Evolutionary conservation across 2,329 filamentous ascomycete genomes (phyloP).

Genomic region (Incumbomyces lentus): DNA sequence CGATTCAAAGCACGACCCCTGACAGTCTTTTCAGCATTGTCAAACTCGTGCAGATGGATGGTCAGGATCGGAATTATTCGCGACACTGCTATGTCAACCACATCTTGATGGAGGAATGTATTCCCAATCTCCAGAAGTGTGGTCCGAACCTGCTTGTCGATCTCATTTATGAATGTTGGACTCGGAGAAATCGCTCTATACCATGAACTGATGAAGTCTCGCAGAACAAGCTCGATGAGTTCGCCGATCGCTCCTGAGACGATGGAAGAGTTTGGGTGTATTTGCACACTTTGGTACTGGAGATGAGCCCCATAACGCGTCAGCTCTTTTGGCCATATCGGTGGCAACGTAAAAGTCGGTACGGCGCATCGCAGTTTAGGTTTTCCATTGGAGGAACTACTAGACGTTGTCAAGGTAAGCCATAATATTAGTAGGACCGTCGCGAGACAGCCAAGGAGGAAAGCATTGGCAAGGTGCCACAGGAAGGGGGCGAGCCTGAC

Average conservation of each 20-base stretch:
- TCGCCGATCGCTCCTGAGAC: conserved; percentile 73
- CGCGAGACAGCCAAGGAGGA: conserved; percentile 57
- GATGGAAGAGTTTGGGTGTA: conserved; percentile 65
- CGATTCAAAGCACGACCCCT: conserved; percentile 79
- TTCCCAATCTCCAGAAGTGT: conserved; percentile 63
- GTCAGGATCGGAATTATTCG: conserved; percentile 81
- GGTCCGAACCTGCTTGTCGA: conserved; percentile 67
- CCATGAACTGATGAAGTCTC: conserved; percentile 83
- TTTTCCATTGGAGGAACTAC: conserved; percentile 33
- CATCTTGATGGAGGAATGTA: conserved; percentile 62
- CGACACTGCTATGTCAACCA: conserved; percentile 73
- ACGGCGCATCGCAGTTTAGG: conserved; percentile 4
- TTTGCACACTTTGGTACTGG: conserved; percentile 55
- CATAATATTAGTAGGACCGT: conserved; percentile 47
- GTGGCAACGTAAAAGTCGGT: conserved; percentile 49
- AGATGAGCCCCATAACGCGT: conserved; percentile 55
- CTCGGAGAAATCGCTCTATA: conserved; percentile 76
- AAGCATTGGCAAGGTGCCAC: conserved; percentile 77
- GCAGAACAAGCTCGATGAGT: conserved; percentile 62
- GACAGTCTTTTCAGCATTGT: conserved; percentile 77
- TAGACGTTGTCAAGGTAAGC: conserved; percentile 36
- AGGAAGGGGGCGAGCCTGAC: conserved; percentile 73
- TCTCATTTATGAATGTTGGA: conserved; percentile 70
- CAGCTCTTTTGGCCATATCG: conserved; percentile 61
- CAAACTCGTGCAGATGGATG: conserved; percentile 78